These are phyloP conservation scores for Colletotrichum sp. DNA, from an alignment of 2,329 filamentous ascomycete species.

Conservation along the genomic window DNA sequence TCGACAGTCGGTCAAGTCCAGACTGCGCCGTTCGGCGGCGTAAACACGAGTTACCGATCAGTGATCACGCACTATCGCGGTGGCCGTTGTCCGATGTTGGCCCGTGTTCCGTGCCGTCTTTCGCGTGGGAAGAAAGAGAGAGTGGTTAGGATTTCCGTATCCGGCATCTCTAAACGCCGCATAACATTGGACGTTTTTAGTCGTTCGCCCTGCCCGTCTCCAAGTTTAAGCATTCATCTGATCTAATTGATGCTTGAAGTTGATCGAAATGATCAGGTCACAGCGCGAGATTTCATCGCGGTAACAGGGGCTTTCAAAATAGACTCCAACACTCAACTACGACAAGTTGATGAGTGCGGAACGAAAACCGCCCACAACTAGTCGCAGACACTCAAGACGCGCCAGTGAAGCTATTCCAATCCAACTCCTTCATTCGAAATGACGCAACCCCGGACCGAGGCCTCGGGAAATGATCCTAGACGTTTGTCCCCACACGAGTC, in stretches of 20 bases:
- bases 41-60: not conserved
- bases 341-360: not conserved
- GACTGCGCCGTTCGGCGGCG: not conserved
- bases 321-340: not conserved
- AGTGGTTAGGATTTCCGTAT: not conserved
- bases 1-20: not conserved
- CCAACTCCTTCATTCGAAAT: not conserved
- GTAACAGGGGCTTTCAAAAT: not conserved
- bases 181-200: not conserved
- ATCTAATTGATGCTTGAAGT: not conserved
- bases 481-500: not conserved
- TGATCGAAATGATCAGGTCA: not conserved
- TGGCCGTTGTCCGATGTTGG: not conserved
- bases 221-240: not conserved
- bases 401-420: not conserved
- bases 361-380: not conserved
- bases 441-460: not conserved
- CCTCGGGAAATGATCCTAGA: not conserved
- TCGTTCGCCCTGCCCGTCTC: not conserved
- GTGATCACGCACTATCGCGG: not conserved
- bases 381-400: not conserved
- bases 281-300: not conserved
- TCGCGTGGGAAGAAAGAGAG: not conserved
- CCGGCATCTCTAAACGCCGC: not conserved
- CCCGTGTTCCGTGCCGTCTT: not conserved